Evolutionary conservation across 768 basidiomycete genomes (phyloP).

Genomic region (Russula sp.): DNA sequence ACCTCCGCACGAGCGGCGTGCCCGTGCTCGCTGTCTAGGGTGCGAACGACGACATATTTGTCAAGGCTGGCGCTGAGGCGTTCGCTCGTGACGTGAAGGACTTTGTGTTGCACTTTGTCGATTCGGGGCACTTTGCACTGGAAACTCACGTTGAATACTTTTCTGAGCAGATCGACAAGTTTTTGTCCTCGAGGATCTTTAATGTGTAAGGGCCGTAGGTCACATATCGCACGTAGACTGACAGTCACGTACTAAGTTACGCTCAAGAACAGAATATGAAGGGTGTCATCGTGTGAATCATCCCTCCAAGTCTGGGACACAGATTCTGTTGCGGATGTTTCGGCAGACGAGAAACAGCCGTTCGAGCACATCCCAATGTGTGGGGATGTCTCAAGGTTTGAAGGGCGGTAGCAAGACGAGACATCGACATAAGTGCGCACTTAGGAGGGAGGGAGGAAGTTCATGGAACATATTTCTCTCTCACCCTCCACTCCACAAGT

Average conservation of each 20-base stretch:
- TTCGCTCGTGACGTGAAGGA: conserved; percentile 34
- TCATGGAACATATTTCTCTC: background rate
- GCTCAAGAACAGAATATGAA: background rate
- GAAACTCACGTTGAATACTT: conserved; percentile 28
- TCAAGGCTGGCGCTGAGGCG: conserved; percentile 38
- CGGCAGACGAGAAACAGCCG: background rate
- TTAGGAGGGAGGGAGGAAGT: background rate
- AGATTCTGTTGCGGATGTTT: background rate
- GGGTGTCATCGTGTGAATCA: too few relatives aligned
- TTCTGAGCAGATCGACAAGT: conserved; percentile 15
- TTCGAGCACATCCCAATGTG: background rate
- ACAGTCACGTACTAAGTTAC: background rate
- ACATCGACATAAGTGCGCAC: background rate
- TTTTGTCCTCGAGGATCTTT: conserved; percentile 12
- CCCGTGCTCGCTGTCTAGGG: conserved; percentile 45
- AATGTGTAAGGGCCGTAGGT: background rate
- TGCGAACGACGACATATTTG: conserved; percentile 38
- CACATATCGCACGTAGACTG: too few relatives aligned
- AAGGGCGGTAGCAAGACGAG: background rate
- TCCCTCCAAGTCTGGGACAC: background rate
- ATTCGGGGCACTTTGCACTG: conserved; percentile 41
- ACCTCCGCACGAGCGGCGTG: conserved; percentile 33
- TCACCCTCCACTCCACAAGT: background rate
- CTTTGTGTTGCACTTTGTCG: conserved; percentile 34
- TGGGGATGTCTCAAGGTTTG: background rate